Base-by-base conservation (phyloP, 1,284 basidiomycete genomes). In the Cutaneotrichosporon mucoides region DNA sequence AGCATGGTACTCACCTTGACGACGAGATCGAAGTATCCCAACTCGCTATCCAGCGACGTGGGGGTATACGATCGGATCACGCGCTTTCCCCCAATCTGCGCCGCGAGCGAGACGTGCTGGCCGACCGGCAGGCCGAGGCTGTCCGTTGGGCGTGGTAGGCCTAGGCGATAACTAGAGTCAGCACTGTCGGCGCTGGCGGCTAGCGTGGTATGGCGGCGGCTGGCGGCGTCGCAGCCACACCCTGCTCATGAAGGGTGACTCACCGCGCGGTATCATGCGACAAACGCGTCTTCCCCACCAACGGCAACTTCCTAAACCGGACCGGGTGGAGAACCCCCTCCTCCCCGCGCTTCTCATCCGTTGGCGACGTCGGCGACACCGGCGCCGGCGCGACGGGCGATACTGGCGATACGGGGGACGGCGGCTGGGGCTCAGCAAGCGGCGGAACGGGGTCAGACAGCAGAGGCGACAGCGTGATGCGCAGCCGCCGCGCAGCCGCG, bases 251-350 rank as follows among this genome's bases (percentile, higher is more conserved):
- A n/a, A n/a, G n/a, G 13, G 36, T 24, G 9, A 36, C 86, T 64
- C 70, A 95, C 89, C 93, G 83, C 61, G 93, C 92, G 54, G 94
- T 97, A 80, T 99, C 98, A 64, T 88, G 89, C n/a, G 93, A 95
- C 61, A 98, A 82, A 66, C 85, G 81, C 50, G 86, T 87, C 80
- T 94, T 96, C 70, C 89, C 83, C 61, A 82, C 80, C 57, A 99
- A 84, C 51, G 87, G 84, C 81, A 90, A 97, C 62, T 87, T 81
- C 72, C 89, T 84, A 88, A 91, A 99, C 62, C 75, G 73, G 54
- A 70, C 65, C 4, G 73, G 68, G 56, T 75, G 70, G 34, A 76
- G 68, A 6, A 76, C 73, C 6, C 6, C 3, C 43, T 44, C 46
- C 34, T 6, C 33, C n/a, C 4, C n/a, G n/a, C 8, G n/a, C 16